phyloP scores from a whole-genome alignment of 257 asterid species.

The Forsythia viridissima region DNA sequence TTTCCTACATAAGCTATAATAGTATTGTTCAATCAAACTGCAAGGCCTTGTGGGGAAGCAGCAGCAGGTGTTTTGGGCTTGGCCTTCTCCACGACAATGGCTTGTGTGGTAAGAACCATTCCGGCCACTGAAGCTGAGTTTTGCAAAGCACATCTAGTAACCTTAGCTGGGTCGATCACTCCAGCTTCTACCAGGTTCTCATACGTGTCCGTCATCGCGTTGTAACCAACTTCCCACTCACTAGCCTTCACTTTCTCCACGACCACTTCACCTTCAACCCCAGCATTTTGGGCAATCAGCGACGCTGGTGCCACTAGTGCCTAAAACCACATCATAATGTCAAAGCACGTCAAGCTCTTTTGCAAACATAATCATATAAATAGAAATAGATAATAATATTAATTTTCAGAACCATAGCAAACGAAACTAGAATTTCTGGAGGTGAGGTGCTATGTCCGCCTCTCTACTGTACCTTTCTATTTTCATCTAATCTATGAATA shows the following conservation, averaged over 20 bases:
- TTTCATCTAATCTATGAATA: not conserved
- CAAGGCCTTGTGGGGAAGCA: not conserved
- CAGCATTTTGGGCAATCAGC: constrained; percentile 89
- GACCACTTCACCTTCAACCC: constrained; percentile 94
- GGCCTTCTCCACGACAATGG: constrained; percentile 87
- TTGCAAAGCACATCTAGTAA: constrained; percentile 82
- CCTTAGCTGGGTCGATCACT: constrained; percentile 95
- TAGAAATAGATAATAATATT: not conserved
- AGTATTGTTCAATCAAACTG: constrained; percentile 32
- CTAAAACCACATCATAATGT: constrained; percentile 30
- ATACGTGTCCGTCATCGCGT: constrained; percentile 79
- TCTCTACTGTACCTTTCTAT: not conserved
- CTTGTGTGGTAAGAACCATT: constrained; percentile 97
- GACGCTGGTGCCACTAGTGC: constrained; percentile 85
- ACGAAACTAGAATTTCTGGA: not conserved
- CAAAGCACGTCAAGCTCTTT: no score
- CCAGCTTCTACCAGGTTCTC: constrained; percentile 91
- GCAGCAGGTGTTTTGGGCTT: constrained; percentile 58
- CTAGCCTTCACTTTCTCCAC: constrained; percentile 74
- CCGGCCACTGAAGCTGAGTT: constrained; percentile 95
- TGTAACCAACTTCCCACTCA: constrained; percentile 91
- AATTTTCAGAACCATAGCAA: not conserved
- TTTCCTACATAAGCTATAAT: not conserved
- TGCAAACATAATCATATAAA: not conserved
- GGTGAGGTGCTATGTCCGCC: not conserved